Percentiles rank a stretch among this genome's conserved stretches.
These are phyloP conservation scores for Dryadomyces sulphureus DNA, from an alignment of 2,329 filamentous ascomycete species.

Conservation along the genomic window DNA sequence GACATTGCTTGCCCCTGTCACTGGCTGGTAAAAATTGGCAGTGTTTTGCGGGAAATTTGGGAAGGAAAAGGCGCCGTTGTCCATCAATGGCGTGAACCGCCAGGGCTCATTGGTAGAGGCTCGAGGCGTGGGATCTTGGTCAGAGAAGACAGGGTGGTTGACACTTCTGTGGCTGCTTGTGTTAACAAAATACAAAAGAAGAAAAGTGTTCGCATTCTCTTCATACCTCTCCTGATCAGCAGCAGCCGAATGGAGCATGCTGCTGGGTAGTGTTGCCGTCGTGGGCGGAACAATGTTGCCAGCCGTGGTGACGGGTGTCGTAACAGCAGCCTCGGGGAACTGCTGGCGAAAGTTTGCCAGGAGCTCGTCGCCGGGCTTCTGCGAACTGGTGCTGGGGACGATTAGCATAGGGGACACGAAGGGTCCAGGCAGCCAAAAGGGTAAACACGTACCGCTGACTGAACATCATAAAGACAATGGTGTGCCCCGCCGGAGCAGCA, in stretches of 20 bases:
- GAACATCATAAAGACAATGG: constrained; percentile 16
- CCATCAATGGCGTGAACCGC: constrained; percentile 77
- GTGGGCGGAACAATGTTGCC: constrained; percentile 16
- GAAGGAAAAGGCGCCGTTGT: constrained; percentile 73
- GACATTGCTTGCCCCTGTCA: constrained; percentile 64
- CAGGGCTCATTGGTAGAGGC: constrained; percentile 61
- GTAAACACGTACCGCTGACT: constrained; percentile 17
- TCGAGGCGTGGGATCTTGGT: constrained; percentile 71
- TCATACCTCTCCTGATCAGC: constrained; percentile 19
- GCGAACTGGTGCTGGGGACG: constrained; percentile 51
- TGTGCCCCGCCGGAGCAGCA: constrained; percentile 11
- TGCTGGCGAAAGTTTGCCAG: constrained; percentile 71
- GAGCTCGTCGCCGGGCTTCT: constrained; percentile 76
- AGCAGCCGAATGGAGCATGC: constrained; percentile 3
- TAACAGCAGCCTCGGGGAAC: constrained; percentile 54
- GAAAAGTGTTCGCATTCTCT: no score
- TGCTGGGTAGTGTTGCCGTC: constrained; percentile 14
- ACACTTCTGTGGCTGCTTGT: constrained; percentile 25
- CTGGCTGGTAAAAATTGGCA: constrained; percentile 77
- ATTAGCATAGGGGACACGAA: no score
- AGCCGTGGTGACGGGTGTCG: constrained; percentile 28
- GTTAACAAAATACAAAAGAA: no score
- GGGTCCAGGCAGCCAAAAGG: neutral
- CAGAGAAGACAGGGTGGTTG: constrained; percentile 34
- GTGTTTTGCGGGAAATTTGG: constrained; percentile 64